Evolutionary conservation across 306 rosid species (phyloP), one percentile per base, ranked within the genome.

Genomic region (Casuarina cunninghamiana): DNA sequence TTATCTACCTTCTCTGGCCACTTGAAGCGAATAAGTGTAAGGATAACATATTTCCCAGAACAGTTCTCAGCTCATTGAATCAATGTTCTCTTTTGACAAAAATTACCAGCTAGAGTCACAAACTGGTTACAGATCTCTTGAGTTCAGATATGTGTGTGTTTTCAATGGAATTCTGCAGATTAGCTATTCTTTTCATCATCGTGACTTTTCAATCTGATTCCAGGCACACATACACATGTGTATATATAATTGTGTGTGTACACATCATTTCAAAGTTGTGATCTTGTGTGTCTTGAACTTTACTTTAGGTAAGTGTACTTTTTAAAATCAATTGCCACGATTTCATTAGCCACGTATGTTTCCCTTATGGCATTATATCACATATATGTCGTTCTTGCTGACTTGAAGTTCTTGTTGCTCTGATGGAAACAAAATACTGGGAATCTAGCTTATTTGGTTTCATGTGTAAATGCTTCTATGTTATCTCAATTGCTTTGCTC

Each of bases 1-100:
- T 72, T 95, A 73, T 95, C 98, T 73, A 92, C 98, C n/a, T 95
- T 95, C 85, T 95, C 98, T 19, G 97, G 97, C 80, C 97, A 92
- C 82, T 79, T 95, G 88, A 92, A 85, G 66, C 97, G 88, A 85
- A 92, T 95, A 74, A 95, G 96, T 75, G 97, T 95, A 87, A 84
- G 93, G 73, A 66, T 77, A 83, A 46, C 61, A 7, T 71, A 39
- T 32, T 80, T 83, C 75, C 53, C 38, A 17, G 3, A 37, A 73
- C 17, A 42, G 15, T 61, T 48, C 76, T 60, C 1, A 53, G 11
- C 62, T 44, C 55, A 44, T 32, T 71, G 57, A 70, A 43, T 54
- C 43, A 71, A 16, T 10, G 3, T 46, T 73, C 43, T 74, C 7
- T 65, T 10, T 4, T 63, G 63, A 5, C 61, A 60, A 74, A 61